Base-by-base conservation (phyloP, 306 rosid species). In the Rosa multiflora region DNA sequence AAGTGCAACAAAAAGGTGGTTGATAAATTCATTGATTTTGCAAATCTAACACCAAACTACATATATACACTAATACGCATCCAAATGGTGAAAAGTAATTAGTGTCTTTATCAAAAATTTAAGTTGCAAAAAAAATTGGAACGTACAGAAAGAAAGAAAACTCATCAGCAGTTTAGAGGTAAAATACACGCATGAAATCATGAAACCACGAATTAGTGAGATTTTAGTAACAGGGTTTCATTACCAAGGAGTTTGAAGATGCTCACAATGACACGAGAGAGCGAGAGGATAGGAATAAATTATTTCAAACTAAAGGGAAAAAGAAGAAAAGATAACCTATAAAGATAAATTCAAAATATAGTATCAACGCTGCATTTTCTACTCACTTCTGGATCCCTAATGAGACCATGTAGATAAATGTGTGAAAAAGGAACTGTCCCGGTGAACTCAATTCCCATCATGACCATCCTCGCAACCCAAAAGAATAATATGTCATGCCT, bases 381-480 rank as follows among this genome's bases (percentile, higher is more conserved):
- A 74, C 78, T 85, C 80, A 92, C 99, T 89, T 94, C 92, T 39
- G 99, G 91, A 82, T 94, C 99, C 75, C 97, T 83, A 82, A 94
- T 94, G 74, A 94, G 97, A 82, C 99, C 99, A 47, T 94, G 99
- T 82, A 94, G 90, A 90, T 94, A 94, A 80, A 94, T 83, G 71
- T 94, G 83, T 18, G 92, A 86, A 92, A 94, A 94, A 81, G 99
- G 97, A 75, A 89, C 88, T 47, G 77, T 89, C 51, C 99, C 97
- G 0, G 97, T 94, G 87, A 94, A 91, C 79, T 94, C 97, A 76
- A 94, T 91, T 83, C 99, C 99, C 99, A 94, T 83, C 99, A 94
- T 94, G 76, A 92, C 93, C 99, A 94, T 94, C 84, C 99, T 91
- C 67, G 97, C 99, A 80, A 94, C 99, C 99, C 99, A 94, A 80